These are phyloP conservation scores for Jamesozyma piceae DNA, from an alignment of 805 yeast genomes.

Conservation along the genomic window DNA sequence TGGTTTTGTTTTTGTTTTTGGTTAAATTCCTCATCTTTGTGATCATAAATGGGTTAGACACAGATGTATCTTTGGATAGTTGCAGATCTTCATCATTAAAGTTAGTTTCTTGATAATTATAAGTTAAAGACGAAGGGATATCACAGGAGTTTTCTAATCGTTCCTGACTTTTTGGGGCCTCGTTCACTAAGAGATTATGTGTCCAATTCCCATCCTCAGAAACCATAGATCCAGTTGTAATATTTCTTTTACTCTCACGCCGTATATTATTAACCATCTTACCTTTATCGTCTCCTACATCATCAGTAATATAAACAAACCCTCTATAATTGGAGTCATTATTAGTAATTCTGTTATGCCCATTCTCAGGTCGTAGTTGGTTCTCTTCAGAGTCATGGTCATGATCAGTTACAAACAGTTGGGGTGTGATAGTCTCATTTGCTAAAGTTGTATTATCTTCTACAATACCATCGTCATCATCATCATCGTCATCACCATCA, in stretches of 20 bases:
- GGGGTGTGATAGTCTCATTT: background rate
- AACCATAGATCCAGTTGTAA: constrained; percentile 9
- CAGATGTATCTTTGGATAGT: constrained; percentile 10
- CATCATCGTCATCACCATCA: background rate
- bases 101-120: constrained; percentile 4
- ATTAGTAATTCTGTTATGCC: background rate
- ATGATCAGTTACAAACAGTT: background rate
- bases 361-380: background rate
- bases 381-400: background rate
- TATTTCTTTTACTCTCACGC: background rate
- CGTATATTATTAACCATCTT: background rate
- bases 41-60: constrained; percentile 19
- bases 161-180: background rate
- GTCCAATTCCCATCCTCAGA: constrained; percentile 13
- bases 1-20: background rate
- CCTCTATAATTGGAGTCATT: too few relatives aligned
- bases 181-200: constrained; percentile 5
- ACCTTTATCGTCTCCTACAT: background rate
- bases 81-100: constrained; percentile 14
- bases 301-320: background rate
- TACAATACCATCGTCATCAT: background rate
- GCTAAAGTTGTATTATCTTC: constrained; percentile 1
- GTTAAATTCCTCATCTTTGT: constrained; percentile 8
- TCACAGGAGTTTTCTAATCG: background rate
- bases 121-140: constrained; percentile 10